These are phyloP conservation scores for Candida pseudoviswanathii DNA, from an alignment of 1,139 yeast genomes.

Conservation along the genomic window DNA sequence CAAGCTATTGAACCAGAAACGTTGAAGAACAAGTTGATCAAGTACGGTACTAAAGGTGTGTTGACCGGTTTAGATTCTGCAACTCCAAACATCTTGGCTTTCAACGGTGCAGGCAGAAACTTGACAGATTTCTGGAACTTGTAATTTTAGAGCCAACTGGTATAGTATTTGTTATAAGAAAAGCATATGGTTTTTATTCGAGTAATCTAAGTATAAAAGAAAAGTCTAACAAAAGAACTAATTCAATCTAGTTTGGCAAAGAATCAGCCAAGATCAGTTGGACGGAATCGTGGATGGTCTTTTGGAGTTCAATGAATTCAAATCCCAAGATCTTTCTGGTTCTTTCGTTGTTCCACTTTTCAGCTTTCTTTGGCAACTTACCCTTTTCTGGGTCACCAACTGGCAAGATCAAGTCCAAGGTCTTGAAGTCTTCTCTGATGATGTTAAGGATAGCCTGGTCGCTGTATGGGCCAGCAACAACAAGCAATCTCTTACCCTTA, in stretches of 20 bases:
- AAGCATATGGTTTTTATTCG: not conserved
- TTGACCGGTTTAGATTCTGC: conserved; percentile 66
- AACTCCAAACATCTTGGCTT: conserved; percentile 84
- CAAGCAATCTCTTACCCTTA: conserved; percentile 29
- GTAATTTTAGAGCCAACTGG: conserved; percentile 11
- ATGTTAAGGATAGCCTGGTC: conserved; percentile 24
- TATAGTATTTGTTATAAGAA: not conserved
- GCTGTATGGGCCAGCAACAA: conserved; percentile 27
- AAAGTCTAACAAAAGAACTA: too few relatives aligned
- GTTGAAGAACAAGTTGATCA: conserved; percentile 83
- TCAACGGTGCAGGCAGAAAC: conserved; percentile 91
- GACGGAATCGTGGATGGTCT: conserved; percentile 42
- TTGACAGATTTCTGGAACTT: conserved; percentile 67
- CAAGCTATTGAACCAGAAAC: conserved; percentile 78
- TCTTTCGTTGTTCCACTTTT: conserved; percentile 16
- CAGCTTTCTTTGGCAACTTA: conserved; percentile 5
- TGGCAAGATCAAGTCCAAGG: conserved; percentile 18
- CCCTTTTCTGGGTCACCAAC: conserved; percentile 10
- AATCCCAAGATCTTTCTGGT: conserved; percentile 40
- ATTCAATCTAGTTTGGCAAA: not conserved
- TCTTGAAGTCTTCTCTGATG: conserved; percentile 23
- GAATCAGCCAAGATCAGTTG: not conserved
- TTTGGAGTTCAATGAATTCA: conserved; percentile 36
- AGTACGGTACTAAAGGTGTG: conserved; percentile 71
- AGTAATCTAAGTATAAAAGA: not conserved